Percentiles rank a stretch among this genome's conserved stretches.
These are phyloP conservation scores for Fusarium redolens DNA, from an alignment of 2,329 filamentous ascomycete species.

Conservation along the genomic window DNA sequence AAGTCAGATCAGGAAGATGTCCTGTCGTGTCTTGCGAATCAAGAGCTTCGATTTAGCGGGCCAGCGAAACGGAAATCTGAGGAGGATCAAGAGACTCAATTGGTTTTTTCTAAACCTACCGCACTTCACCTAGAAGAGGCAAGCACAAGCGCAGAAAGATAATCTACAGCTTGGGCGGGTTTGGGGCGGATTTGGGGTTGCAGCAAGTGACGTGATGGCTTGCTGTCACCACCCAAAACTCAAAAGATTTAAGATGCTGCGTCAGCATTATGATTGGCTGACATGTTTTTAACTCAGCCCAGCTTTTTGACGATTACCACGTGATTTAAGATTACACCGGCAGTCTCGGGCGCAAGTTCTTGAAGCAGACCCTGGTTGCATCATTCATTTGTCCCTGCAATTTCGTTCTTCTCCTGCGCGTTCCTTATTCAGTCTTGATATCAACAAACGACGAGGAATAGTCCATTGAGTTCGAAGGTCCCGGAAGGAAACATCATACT, in stretches of 20 bases:
- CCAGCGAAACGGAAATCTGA: slow-evolving; percentile 1
- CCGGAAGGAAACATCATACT: slow-evolving; percentile 3
- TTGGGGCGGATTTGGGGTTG: slow-evolving; percentile 1
- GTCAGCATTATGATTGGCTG: slow-evolving; percentile 25
- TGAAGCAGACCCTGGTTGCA: slow-evolving; percentile 41
- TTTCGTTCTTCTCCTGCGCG: slow-evolving; percentile 20
- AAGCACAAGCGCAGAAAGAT: slow-evolving; percentile 7
- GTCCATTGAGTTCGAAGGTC: not conserved
- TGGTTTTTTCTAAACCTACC: not conserved
- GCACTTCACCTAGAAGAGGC: slow-evolving; percentile 2
- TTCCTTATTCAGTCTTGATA: slow-evolving; percentile 14
- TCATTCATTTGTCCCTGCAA: slow-evolving; percentile 39
- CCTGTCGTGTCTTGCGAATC: slow-evolving; percentile 3
- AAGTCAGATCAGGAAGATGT: slow-evolving; percentile 17
- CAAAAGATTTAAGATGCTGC: not conserved
- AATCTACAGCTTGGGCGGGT: not conserved
- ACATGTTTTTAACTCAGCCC: not conserved
- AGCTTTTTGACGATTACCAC: slow-evolving; percentile 5
- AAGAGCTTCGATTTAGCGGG: slow-evolving; percentile 15
- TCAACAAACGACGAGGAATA: slow-evolving; percentile 1
- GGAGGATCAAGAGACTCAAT: slow-evolving; percentile 2
- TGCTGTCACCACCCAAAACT: slow-evolving; percentile 2
- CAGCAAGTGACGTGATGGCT: slow-evolving; percentile 37
- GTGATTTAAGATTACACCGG: slow-evolving; percentile 35
- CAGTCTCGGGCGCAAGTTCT: slow-evolving; percentile 31